Conservation (phyloP, 345 rosid genomes). For the Eutrema heterophyllum region DNA sequence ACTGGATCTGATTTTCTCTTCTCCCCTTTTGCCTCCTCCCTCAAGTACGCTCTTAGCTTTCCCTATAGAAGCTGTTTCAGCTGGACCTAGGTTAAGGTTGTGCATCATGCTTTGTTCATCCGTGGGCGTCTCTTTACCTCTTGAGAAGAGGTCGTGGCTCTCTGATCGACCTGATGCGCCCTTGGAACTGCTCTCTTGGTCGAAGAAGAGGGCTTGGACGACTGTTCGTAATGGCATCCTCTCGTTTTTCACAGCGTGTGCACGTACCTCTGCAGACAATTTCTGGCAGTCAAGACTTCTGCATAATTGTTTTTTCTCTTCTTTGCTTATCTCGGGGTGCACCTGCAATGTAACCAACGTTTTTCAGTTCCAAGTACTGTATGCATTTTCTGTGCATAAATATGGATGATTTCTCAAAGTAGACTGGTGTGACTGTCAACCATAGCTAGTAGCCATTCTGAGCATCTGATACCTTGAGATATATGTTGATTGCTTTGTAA, state of each 20-base stretch:
- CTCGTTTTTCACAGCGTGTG: conserved; percentile 94
- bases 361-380: conserved; percentile 4
- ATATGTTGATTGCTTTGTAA: conserved; percentile 80
- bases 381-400: not conserved
- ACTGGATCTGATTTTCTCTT: conserved; percentile 14
- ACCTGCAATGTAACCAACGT: conserved; percentile 43
- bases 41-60: conserved; percentile 18
- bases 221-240: conserved; percentile 90
- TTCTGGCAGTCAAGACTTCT: conserved; percentile 88
- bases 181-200: conserved; percentile 57
- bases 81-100: conserved; percentile 28
- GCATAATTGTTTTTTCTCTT: conserved; percentile 77
- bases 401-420: not conserved
- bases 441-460: not conserved
- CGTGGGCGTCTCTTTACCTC: conserved; percentile 9
- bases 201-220: conserved; percentile 89
- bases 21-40: conserved; percentile 14
- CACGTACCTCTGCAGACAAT: conserved; percentile 74
- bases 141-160: conserved; percentile 15
- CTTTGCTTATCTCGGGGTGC: conserved; percentile 82
- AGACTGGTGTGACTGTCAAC: conserved; percentile 6
- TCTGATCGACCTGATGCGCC: conserved; percentile 14
- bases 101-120: conserved; percentile 13
- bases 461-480: conserved; percentile 59
- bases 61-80: conserved; percentile 22